phyloP scores from a whole-genome alignment of 805 yeast genomes.

The Lipomyces japonicus region DNA sequence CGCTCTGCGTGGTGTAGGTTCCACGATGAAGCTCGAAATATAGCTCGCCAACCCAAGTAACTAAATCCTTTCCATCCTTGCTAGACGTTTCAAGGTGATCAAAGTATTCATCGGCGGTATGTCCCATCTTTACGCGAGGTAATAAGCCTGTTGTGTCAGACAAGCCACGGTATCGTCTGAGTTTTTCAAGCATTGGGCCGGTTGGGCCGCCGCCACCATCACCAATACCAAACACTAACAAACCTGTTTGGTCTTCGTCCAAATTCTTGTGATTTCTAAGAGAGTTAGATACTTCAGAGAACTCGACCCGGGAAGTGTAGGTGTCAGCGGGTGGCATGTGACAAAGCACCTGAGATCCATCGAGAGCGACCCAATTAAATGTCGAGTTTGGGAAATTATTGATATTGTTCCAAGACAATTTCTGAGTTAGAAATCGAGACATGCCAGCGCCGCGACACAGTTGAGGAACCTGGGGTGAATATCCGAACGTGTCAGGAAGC shows the following conservation, averaged over 20 bases:
- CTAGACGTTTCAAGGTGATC: constrained; percentile 60
- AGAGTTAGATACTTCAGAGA: constrained; percentile 86
- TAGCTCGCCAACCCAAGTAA: constrained; percentile 90
- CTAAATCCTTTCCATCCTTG: constrained; percentile 61
- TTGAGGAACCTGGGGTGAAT: constrained; percentile 93
- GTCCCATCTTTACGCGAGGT: constrained; percentile 77
- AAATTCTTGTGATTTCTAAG: constrained; percentile 77
- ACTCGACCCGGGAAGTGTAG: constrained; percentile 87
- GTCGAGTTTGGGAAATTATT: constrained; percentile 85
- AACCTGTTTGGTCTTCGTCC: constrained; percentile 73
- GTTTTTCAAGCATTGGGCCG: constrained; percentile 86
- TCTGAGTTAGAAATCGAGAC: constrained; percentile 83
- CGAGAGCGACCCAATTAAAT: constrained; percentile 93
- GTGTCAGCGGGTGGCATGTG: constrained; percentile 99
- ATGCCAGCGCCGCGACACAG: constrained; percentile 83
- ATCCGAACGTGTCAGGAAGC: constrained; percentile 98
- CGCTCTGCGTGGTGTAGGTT: constrained; percentile 91
- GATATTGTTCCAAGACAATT: constrained; percentile 93
- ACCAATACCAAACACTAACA: constrained; percentile 85
- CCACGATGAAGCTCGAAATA: constrained; percentile 96
- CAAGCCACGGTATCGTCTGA: constrained; percentile 86
- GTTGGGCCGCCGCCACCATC: constrained; percentile 99
- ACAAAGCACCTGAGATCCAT: constrained; percentile 79
- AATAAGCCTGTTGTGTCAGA: constrained; percentile 74
- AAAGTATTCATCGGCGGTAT: constrained; percentile 76